Base-by-base conservation (phyloP, 345 rosid species). In the Theobroma cacao region DNA sequence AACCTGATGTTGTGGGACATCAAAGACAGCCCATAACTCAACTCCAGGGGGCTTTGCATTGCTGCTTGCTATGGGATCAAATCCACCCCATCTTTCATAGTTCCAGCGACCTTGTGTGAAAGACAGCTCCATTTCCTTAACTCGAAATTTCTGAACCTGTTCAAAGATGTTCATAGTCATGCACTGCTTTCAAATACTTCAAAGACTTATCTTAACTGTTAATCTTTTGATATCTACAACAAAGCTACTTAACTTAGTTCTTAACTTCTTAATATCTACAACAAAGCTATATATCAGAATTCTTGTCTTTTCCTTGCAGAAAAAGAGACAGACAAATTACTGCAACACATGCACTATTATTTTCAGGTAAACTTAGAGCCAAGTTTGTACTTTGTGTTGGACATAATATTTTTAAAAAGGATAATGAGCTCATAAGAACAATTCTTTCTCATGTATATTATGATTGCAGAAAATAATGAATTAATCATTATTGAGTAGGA, bases 41-140 rank as follows among this genome's bases (percentile, higher is more conserved):
- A 96, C 97, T 36, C 98, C 98, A 74, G 97, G 92, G 64, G 98
- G 98, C 83, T 96, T 96, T 1, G 99, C 98, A 79, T 90, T 94
- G 87, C 82, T 92, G 81, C 92, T 94, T 43, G 99, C 83, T 41
- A 92, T 75, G 61, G 97, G 89, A 36, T 94, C 98, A 87, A 78
- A 96, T 64, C 97, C 98, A 71, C 99, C 99, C 98, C 99, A 96
- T n/a, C 79, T 87, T 79, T 94, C 99, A 80, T 94, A 93, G 78
- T 89, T 91, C 99, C 98, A 96, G 66, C 99, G 97, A 69, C 99
- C 99, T 80, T 96, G 98, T 78, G 98, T 92, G 82, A 96, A 96
- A 80, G 99, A 96, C 52, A 96, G 75, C 77, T 96, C 99, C 98
- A 94, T 91, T 88, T 96, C 98, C 82, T 86, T 90, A 67, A 94